Percentiles rank a stretch among this genome's conserved stretches.
These are phyloP conservation scores for Penicillium palitans DNA, from an alignment of 2,329 filamentous ascomycete genomes.

Conservation along the genomic window DNA sequence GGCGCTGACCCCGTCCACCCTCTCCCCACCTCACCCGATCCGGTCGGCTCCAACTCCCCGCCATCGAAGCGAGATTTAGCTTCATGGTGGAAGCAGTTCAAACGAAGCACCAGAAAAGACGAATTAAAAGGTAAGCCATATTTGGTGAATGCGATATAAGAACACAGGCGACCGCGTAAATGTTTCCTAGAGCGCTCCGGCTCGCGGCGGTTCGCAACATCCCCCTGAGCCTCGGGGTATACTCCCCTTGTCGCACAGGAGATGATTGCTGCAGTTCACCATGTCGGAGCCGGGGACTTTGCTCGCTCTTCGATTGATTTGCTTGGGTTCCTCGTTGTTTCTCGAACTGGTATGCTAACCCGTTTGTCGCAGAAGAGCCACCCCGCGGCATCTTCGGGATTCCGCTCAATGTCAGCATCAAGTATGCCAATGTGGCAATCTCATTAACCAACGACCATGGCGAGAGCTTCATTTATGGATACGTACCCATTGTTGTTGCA, in stretches of 20 bases:
- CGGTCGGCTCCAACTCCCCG: slow-evolving; percentile 60
- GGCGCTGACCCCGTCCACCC: slow-evolving; percentile 37
- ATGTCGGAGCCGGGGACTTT: not conserved
- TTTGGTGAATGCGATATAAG: not conserved
- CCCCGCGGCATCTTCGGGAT: slow-evolving; percentile 88
- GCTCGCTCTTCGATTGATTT: not conserved
- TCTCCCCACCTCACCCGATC: slow-evolving; percentile 43
- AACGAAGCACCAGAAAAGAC: slow-evolving; percentile 64
- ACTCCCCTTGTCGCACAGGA: slow-evolving; percentile 2
- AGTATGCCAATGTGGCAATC: slow-evolving; percentile 97
- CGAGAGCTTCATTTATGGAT: slow-evolving; percentile 96
- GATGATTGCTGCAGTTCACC: not conserved
- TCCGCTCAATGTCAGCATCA: slow-evolving; percentile 88
- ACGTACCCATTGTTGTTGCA: slow-evolving; percentile 96
- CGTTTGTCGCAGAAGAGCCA: slow-evolving; percentile 23
- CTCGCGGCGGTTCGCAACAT: not conserved
- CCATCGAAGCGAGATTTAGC: slow-evolving; percentile 84
- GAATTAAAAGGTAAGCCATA: slow-evolving; percentile 60
- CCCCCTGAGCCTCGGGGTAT: not conserved
- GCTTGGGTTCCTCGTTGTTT: not conserved
- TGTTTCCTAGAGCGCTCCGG: not conserved
- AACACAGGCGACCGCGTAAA: not conserved
- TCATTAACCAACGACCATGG: slow-evolving; percentile 90
- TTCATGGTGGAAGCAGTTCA: slow-evolving; percentile 98
- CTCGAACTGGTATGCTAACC: slow-evolving; percentile 12